Base-by-base conservation (phyloP, 352 stramenopile genomes). In the Phytophthora multivora region DNA sequence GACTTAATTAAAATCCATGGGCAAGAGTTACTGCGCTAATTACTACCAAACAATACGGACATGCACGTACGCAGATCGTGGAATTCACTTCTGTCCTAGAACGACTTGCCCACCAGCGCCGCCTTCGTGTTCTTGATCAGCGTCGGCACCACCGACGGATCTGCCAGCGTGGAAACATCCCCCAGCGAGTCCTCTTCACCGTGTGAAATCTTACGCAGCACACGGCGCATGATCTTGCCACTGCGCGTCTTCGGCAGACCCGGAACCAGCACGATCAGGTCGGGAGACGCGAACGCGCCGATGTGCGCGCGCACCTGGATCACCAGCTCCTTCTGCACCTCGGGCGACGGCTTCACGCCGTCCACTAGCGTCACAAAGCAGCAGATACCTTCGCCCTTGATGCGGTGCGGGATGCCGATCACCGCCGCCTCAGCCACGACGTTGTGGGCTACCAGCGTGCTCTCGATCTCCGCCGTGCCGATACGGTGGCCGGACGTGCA, bases 151-250 rank as follows among this genome's bases (percentile, higher is more conserved):
- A 99, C 96, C 6, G 73, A 80, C 13, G 97, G 95, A 69, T 99
- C 97, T 2, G 95, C 91, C 38, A 99, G 79, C 19, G 97, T 99
- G 58, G 88, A 97, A 8, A 95, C 95, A 70, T 99, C 97, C 13
- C 97, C 97, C 15, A 99, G 77, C 52, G 82, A 90, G 59, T 97
- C 96, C 41, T 95, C 81, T 70, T 99, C 96, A 39, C 93, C 92
- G 36, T 89, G 83, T 9, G 97, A 96, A 57, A 99, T 98, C 83
- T 99, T 99, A 40, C 97, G 92, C 31, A 99, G 84, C 68, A 99
- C 97, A 33, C 98, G 90, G 41, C 97, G 91, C 97, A 99, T 99
- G 72, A 99, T 99, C 84, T 99, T 97, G 45, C 97, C 97, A 56
- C 85, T 97, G 45, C 97, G 87, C 0, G 97, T 99, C 57, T 99